A percentile compares a stretch with the other conserved stretches of the same genome.
These are phyloP conservation scores for Russula brevipes DNA, from an alignment of 768 basidiomycete species.

Conservation along the genomic window DNA sequence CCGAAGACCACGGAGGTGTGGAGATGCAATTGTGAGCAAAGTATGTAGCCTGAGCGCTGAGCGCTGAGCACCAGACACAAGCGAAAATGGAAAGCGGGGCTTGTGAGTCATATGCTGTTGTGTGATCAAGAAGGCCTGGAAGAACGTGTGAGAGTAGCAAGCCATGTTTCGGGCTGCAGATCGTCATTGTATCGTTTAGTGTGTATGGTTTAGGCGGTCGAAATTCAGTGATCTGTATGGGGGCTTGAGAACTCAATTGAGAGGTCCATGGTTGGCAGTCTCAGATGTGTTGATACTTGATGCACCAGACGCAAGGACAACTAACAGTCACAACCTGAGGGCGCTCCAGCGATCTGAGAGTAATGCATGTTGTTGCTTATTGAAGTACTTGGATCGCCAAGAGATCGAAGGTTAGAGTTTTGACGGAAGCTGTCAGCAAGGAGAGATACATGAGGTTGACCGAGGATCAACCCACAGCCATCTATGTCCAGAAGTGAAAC, in stretches of 20 bases:
- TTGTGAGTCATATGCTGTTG: background rate
- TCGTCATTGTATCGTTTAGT: background rate
- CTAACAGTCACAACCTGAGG: too few relatives aligned
- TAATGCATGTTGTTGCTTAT: too few relatives aligned
- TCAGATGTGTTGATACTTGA: too few relatives aligned
- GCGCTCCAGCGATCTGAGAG: too few relatives aligned
- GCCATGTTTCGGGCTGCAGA: background rate
- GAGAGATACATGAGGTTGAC: too few relatives aligned
- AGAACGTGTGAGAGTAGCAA: background rate
- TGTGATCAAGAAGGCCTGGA: background rate
- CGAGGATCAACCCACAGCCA: too few relatives aligned
- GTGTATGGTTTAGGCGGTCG: background rate
- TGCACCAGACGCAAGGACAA: too few relatives aligned
- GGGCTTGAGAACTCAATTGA: background rate
- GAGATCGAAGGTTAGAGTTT: too few relatives aligned
- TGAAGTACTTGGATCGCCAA: too few relatives aligned
- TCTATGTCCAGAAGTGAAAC: too few relatives aligned
- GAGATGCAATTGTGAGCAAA: background rate
- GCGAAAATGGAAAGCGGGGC: background rate
- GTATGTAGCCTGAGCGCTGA: background rate
- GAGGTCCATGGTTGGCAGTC: background rate
- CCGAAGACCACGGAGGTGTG: background rate
- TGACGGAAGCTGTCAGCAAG: too few relatives aligned
- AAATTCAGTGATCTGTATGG: background rate
- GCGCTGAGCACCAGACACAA: background rate